Percentiles rank a stretch among this genome's conserved stretches.
Conservation (phyloP, 2,329 filamentous ascomycete genomes). For the Alternaria infectoria region DNA sequence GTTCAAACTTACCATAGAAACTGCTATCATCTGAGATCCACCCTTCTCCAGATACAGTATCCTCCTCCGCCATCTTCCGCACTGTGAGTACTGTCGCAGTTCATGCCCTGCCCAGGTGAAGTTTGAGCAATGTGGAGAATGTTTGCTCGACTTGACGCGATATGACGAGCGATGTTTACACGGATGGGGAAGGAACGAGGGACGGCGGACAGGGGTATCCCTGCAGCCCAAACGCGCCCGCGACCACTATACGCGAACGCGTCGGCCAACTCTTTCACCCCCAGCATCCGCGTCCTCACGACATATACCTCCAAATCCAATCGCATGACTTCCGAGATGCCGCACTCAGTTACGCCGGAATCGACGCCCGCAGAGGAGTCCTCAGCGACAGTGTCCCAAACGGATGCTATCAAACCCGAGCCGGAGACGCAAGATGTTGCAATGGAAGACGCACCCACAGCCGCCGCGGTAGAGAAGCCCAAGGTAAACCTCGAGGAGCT, state of each 20-base stretch:
- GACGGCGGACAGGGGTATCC: constrained; percentile 11
- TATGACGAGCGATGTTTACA: constrained; percentile 17
- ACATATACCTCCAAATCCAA: constrained; percentile 1
- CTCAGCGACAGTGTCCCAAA: constrained; percentile 48
- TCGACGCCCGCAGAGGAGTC: constrained; percentile 49
- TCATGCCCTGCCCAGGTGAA: constrained; percentile 7
- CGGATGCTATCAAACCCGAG: constrained; percentile 36
- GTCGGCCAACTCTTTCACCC: constrained; percentile 13
- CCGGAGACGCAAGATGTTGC: constrained; percentile 37
- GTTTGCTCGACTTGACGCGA: constrained; percentile 3
- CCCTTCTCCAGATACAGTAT: constrained; percentile 38
- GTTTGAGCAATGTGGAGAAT: not conserved
- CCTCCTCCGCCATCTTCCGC: constrained; percentile 31
- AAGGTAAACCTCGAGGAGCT: constrained; percentile 61
- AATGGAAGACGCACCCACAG: constrained; percentile 40
- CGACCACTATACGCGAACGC: constrained; percentile 22
- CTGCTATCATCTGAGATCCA: constrained; percentile 53
- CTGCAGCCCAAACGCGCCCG: constrained; percentile 30
- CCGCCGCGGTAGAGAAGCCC: constrained; percentile 34
- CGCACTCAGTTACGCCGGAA: constrained; percentile 53
- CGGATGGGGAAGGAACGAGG: constrained; percentile 16
- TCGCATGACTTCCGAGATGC: constrained; percentile 45
- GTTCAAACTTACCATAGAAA: constrained; percentile 50
- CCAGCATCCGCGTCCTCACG: constrained; percentile 2
- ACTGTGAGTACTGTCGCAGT: not conserved